Evolutionary conservation across 495 filamentous ascomycete species (phyloP), one percentile per base, ranked within the genome.

Genomic region (Tetracladium setigerum): DNA sequence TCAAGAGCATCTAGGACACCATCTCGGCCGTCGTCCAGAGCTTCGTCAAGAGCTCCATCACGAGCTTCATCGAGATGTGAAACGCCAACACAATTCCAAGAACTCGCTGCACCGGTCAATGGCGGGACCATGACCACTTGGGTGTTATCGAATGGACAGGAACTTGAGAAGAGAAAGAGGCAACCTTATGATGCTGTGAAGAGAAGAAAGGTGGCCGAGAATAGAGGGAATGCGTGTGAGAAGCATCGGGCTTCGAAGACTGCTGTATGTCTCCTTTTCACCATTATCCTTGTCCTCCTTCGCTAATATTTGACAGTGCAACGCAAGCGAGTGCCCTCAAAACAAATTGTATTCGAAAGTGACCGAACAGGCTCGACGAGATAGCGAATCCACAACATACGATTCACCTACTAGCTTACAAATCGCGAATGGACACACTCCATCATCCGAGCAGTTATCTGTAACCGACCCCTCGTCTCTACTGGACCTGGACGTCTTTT

Each of bases 221-320:
- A 52, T 19, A 41, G 49, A 18, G 49, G 49, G n/a, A 52, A 52
- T 38, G 43, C 38, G 27, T 52, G 49, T 38, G 49, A 52, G 30
- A 52, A 52, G 44, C 49, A 52, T 42, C 42, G 49, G 8, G 36
- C 38, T 46, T 41, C 42, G n/a, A 52, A 52, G 27, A 46, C 49
- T 13, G 30, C 49, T 36, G 49, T 52, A 15, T 42, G 49, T 47
- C 11, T n/a, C 0, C 15, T n/a, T 14, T 6, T 11, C 10, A 33
- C 0, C 9, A 16, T 27, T 5, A 10, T 2, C 19, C 27, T 30
- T 17, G 4, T 2, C 5, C 14, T 3, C 7, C 4, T 32, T 32
- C 11, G 5, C 49, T 52, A 14, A 52, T 15, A 9, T 22, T n/a
- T 12, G 16, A 3, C 30, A 52, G 49, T 52, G 49, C 19, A 44